Evolutionary conservation across 2,329 filamentous ascomycete species (phyloP), one percentile per base, ranked within the genome.

Genomic region (Plenodomus lindquistii): DNA sequence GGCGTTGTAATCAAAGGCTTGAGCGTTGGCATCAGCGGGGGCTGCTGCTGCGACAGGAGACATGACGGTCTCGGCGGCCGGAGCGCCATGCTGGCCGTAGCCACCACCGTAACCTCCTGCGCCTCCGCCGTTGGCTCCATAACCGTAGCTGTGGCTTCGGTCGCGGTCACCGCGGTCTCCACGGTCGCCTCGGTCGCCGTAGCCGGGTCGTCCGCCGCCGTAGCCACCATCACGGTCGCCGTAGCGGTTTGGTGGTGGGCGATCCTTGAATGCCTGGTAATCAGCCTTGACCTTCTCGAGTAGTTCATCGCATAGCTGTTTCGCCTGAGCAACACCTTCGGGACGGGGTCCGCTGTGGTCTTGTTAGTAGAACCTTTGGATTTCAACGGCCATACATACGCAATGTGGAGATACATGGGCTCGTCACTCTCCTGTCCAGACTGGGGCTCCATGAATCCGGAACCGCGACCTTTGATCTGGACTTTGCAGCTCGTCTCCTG

Each of bases 391-490:
- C 17, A 36, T 19, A 61, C 88, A 71, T 81, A 95, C 88, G 94
- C 89, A 58, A 97, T 92, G 72, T 97, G 92, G 38, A 99, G 81
- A 68, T 91, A 97, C 91, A 99, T 97, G 2, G 91, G 85, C 70
- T 97, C 93, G 40, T 99, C 93, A 58, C 91, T 96, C 74, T 99
- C 94, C 36, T 80, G 83, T 56, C 89, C 89, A n/a, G 91, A 95
- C 24, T 87, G 85, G 39, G 87, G 85, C 71, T 99, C 94, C 66
- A 96, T 86, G 70, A 96, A 99, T 13, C 94, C 94, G 44, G 92
- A 97, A 34, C 92, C 92, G 55, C 89, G 90, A 16, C 94, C 94
- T 72, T 99, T 99, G 77, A 99, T 99, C 73, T 99, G 94, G 20
- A 99, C 94, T 62, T 93, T 89, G 72, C 94, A 97, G 54, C 89